phyloP scores from a whole-genome alignment of 371 early-diverging fungal species.

The Synchytrium microbalum region DNA sequence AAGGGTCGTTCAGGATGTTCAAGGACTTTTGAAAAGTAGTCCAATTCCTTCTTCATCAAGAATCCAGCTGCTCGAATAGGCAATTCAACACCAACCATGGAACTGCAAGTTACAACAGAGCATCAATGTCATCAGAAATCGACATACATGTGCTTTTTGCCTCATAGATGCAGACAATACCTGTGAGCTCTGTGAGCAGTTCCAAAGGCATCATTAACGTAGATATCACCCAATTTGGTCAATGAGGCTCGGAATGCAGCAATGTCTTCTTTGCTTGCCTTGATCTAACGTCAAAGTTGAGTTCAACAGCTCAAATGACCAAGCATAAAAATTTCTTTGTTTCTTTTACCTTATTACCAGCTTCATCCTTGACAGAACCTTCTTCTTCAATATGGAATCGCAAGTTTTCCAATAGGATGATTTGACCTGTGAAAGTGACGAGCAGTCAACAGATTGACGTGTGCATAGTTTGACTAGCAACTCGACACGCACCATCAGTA shows the following conservation, averaged over 20 bases:
- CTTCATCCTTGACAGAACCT: conserved; percentile 84
- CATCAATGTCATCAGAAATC: too few species aligned
- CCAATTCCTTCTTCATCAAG: conserved; percentile 98
- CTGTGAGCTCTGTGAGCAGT: conserved; percentile 92
- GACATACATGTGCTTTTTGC: background rate
- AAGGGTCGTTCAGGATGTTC: conserved; percentile 92
- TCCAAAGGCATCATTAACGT: conserved; percentile 98
- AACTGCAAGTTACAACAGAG: conserved; percentile 49
- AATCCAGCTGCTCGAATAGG: conserved; percentile 90
- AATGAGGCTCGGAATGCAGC: conserved; percentile 84
- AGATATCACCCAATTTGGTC: conserved; percentile 90
- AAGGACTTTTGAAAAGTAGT: conserved; percentile 94
- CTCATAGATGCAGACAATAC: conserved; percentile 9
- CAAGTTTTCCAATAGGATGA: conserved; percentile 95
- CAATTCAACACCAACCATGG: conserved; percentile 93
- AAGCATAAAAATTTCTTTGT: too few species aligned
- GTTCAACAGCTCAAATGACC: too few species aligned
- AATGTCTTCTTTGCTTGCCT: conserved; percentile 77
- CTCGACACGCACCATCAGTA: conserved; percentile 44
- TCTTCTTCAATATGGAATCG: conserved; percentile 99
- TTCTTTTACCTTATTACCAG: conserved; percentile 72
- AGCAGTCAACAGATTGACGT: conserved; percentile 1
- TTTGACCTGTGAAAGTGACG: conserved; percentile 39
- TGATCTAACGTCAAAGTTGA: conserved; percentile 40
- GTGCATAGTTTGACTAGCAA: background rate